A percentile compares a stretch with the other conserved stretches of the same genome.
These are phyloP conservation scores for Cynara cardunculus DNA, from an alignment of 129 eudicot genomes.

Conservation along the genomic window DNA sequence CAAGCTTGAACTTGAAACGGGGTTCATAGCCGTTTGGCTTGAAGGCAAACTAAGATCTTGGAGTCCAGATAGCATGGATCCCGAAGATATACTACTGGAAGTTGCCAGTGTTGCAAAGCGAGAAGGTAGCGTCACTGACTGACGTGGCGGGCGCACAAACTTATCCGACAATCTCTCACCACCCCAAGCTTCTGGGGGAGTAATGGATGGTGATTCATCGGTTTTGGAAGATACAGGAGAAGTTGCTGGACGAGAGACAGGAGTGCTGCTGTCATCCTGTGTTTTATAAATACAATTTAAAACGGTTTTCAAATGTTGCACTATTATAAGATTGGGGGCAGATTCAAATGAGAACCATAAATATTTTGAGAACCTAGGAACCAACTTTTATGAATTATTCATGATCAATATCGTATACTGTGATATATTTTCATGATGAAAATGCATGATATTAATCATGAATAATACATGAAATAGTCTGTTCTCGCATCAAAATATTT, in stretches of 20 bases:
- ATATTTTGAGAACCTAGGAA: background rate
- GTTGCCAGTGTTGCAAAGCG: slow-evolving; percentile 59
- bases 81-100: slow-evolving; percentile 43
- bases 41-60: slow-evolving; percentile 57
- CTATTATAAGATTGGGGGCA: background rate
- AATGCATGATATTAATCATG: background rate
- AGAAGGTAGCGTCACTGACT: slow-evolving; percentile 55
- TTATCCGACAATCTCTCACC: slow-evolving; percentile 75
- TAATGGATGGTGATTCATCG: slow-evolving; percentile 68
- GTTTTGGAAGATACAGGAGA: slow-evolving; percentile 47
- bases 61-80: slow-evolving; percentile 56
- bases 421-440: background rate
- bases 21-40: slow-evolving; percentile 34
- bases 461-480: background rate
- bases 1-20: slow-evolving; percentile 35
- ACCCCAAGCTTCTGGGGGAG: slow-evolving; percentile 99
- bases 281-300: background rate
- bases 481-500: background rate
- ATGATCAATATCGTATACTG: too few relatives aligned
- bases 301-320: background rate
- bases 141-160: slow-evolving; percentile 44
- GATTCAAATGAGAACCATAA: background rate
- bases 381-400: background rate
- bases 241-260: slow-evolving; percentile 44
- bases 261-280: slow-evolving; percentile 64